A percentile compares a stretch with the other conserved stretches of the same genome.
Evolutionary conservation across 805 yeast genomes (phyloP).

Genomic region (Kodamaea restingae): DNA sequence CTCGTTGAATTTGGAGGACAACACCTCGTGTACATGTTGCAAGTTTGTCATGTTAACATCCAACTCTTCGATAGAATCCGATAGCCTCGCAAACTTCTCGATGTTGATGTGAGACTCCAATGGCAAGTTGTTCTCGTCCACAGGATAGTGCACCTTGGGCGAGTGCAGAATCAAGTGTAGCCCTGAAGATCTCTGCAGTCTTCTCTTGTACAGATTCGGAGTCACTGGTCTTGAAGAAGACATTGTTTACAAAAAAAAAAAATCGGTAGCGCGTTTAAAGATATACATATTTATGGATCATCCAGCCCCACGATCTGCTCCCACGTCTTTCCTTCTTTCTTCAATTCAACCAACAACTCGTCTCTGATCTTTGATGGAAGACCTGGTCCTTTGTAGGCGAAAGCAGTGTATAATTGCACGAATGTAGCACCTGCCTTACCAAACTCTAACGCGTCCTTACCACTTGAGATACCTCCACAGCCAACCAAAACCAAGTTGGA

Average conservation of each 20-base stretch:
- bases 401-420: slow-evolving; percentile 81
- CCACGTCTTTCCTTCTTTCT: slow-evolving; percentile 81
- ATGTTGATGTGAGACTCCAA: slow-evolving; percentile 36
- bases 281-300: slow-evolving; percentile 32
- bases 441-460: slow-evolving; percentile 85
- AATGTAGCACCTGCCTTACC: slow-evolving; percentile 93
- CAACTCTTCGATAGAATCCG: slow-evolving; percentile 51
- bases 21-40: slow-evolving; percentile 55
- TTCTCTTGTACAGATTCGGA: slow-evolving; percentile 16
- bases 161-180: slow-evolving; percentile 30
- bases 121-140: slow-evolving; percentile 38
- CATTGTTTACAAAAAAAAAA: slow-evolving; percentile 9
- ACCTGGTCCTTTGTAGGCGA: slow-evolving; percentile 92
- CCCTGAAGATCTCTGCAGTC: slow-evolving; percentile 21
- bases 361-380: slow-evolving; percentile 47
- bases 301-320: slow-evolving; percentile 69
- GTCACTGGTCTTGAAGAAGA: slow-evolving; percentile 22
- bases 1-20: slow-evolving; percentile 65
- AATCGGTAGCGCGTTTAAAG: too few species aligned
- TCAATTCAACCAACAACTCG: slow-evolving; percentile 45
- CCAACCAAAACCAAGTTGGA: slow-evolving; percentile 76
- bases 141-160: slow-evolving; percentile 44
- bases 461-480: slow-evolving; percentile 90
- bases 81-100: slow-evolving; percentile 41
- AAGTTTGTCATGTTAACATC: slow-evolving; percentile 57